These are phyloP conservation scores for Tetrahymena malaccensis DNA, from an alignment of 73 alveolate species.

Conservation along the genomic window DNA sequence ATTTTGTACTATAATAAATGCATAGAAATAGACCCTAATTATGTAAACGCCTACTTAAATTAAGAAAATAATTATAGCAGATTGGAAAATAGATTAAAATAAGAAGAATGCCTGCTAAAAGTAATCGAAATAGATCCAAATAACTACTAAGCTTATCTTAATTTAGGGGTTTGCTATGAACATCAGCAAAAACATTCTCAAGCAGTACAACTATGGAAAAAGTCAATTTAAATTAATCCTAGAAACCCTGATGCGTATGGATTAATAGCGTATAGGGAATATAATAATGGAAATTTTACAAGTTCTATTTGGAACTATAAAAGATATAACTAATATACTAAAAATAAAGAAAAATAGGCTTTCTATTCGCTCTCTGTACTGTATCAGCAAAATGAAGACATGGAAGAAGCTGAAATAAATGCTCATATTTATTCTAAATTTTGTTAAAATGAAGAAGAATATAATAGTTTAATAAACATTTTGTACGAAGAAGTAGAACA, in stretches of 20 bases:
- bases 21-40: conserved; percentile 45
- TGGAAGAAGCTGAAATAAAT: not conserved
- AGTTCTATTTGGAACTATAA: not conserved
- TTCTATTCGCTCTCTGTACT: not conserved
- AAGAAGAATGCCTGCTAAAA: conserved; percentile 31
- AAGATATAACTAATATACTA: not conserved
- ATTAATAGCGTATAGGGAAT: not conserved
- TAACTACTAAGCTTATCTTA: conserved; percentile 23
- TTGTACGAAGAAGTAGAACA: not conserved
- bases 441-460: not conserved
- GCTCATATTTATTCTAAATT: not conserved
- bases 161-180: conserved; percentile 46
- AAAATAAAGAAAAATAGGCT: not conserved
- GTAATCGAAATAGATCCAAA: conserved; percentile 47
- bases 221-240: conserved; percentile 46
- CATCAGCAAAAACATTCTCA: conserved; percentile 37
- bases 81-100: conserved; percentile 6
- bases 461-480: not conserved
- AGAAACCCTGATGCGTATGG: conserved; percentile 42
- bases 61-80: conserved; percentile 29
- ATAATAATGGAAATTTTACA: not conserved
- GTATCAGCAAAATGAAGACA: not conserved
- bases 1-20: conserved; percentile 35
- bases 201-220: conserved; percentile 34
- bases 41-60: conserved; percentile 45